phyloP scores from a whole-genome alignment of 2,329 filamentous ascomycete species.

The Epichloe baconii region DNA sequence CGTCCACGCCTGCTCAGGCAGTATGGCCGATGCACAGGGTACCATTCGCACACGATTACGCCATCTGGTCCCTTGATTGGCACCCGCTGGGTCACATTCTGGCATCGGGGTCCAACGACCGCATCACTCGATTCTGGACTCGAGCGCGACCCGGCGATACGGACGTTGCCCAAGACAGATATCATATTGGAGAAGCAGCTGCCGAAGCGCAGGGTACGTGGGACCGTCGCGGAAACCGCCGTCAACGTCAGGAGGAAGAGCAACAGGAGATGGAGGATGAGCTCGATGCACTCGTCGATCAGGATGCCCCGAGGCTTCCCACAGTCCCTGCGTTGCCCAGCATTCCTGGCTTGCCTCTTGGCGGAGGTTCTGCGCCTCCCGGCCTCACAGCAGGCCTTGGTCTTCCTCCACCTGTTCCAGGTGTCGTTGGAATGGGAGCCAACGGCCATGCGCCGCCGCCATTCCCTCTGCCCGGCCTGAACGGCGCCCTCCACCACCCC shows the following conservation, averaged over 20 bases:
- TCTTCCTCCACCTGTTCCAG: conserved; percentile 32
- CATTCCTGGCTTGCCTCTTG: conserved; percentile 46
- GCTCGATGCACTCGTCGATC: conserved; percentile 81
- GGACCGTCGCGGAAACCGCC: conserved; percentile 65
- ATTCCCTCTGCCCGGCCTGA: conserved; percentile 37
- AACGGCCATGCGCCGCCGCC: conserved; percentile 34
- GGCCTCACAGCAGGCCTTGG: conserved; percentile 31
- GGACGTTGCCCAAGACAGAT: conserved; percentile 78
- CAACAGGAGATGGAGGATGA: conserved; percentile 91
- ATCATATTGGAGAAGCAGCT: conserved; percentile 87
- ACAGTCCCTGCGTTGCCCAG: conserved; percentile 37
- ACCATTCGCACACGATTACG: conserved; percentile 81
- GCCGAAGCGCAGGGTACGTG: conserved; percentile 93
- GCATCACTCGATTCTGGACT: conserved; percentile 95
- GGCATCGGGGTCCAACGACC: conserved; percentile 89
- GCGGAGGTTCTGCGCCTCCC: conserved; percentile 21
- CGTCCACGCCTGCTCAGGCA: conserved; percentile 72
- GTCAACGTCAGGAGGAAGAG: conserved; percentile 79
- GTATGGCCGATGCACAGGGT: conserved; percentile 84
- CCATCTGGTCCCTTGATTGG: conserved; percentile 97
- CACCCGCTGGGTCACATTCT: conserved; percentile 92
- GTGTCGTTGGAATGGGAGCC: conserved; percentile 33
- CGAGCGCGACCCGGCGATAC: conserved; percentile 76
- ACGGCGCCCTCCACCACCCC: conserved; percentile 33
- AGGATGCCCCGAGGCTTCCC: conserved; percentile 50